These are phyloP conservation scores for Amanita pseudoporphyria DNA, from an alignment of 768 basidiomycete species.

Conservation along the genomic window DNA sequence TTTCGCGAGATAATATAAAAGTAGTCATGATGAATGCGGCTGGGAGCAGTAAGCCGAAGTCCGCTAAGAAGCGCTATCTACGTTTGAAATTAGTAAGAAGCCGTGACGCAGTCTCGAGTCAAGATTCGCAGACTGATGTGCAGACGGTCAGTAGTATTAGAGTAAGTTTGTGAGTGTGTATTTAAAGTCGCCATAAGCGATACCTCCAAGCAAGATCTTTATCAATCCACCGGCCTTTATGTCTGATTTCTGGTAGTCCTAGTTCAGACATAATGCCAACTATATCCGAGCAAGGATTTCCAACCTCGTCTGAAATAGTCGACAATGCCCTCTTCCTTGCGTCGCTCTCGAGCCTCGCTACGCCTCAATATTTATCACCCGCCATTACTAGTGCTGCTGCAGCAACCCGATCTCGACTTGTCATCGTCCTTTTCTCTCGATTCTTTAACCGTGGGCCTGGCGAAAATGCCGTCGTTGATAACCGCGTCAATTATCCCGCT, in stretches of 20 bases:
- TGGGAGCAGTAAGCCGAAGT: neutral
- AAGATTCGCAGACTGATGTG: neutral
- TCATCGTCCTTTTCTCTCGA: conserved; percentile 57
- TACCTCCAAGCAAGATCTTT: too few relatives aligned
- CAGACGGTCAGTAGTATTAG: neutral
- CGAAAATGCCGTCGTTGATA: neutral
- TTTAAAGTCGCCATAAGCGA: too few relatives aligned
- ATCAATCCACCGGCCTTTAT: too few relatives aligned
- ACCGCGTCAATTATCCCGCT: conserved; percentile 13
- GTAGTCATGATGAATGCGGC: neutral
- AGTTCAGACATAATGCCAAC: neutral
- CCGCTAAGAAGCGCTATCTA: conserved; percentile 1
- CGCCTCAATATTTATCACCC: conserved; percentile 46
- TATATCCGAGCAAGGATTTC: conserved; percentile 9
- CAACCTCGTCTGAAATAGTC: conserved; percentile 14
- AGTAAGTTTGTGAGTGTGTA: neutral
- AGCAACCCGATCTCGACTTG: conserved; percentile 38
- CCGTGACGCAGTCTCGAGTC: neutral
- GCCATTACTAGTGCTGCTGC: conserved; percentile 42
- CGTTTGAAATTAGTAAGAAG: neutral
- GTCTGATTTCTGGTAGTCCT: neutral
- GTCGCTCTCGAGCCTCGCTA: conserved; percentile 37
- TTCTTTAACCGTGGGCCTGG: conserved; percentile 35
- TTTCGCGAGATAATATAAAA: neutral
- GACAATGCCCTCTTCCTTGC: conserved; percentile 41